These are phyloP conservation scores for Globisporangium takayamanum DNA, from an alignment of 352 stramenopile genomes.

Conservation along the genomic window DNA sequence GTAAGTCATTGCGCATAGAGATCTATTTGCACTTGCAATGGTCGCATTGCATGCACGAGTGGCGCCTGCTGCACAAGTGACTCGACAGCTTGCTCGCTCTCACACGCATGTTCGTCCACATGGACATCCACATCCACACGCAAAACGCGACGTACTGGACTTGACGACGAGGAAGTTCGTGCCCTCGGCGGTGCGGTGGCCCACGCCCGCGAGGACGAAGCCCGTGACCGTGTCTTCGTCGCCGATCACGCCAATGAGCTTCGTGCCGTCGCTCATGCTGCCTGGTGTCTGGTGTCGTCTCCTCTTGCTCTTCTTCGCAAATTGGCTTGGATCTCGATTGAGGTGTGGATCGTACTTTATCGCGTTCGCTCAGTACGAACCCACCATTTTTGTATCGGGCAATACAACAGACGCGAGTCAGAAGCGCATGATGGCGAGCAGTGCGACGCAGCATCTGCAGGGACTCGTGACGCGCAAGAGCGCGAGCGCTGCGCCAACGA, in stretches of 20 bases:
- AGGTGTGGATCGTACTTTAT: not conserved
- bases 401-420: not conserved
- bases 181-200: slow-evolving; percentile 92
- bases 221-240: slow-evolving; percentile 97
- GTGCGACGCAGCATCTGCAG: slow-evolving; percentile 49
- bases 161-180: slow-evolving; percentile 98
- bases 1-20: not conserved
- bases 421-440: slow-evolving; percentile 5
- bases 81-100: not conserved
- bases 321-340: not conserved
- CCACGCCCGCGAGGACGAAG: slow-evolving; percentile 96
- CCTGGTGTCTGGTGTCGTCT: not conserved
- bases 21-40: too few relatives aligned
- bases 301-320: not conserved
- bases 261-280: slow-evolving; percentile 71
- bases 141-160: slow-evolving; percentile 49
- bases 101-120: too few relatives aligned
- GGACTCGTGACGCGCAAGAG: slow-evolving; percentile 53
- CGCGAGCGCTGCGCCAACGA: slow-evolving; percentile 42
- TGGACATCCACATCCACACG: not conserved
- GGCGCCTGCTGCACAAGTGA: not conserved
- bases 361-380: too few relatives aligned
- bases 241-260: slow-evolving; percentile 85
- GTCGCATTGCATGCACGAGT: too few relatives aligned
- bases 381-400: not conserved